Evolutionary conservation across 768 basidiomycete species (phyloP).

Genomic region (Boletellus emodensis): DNA sequence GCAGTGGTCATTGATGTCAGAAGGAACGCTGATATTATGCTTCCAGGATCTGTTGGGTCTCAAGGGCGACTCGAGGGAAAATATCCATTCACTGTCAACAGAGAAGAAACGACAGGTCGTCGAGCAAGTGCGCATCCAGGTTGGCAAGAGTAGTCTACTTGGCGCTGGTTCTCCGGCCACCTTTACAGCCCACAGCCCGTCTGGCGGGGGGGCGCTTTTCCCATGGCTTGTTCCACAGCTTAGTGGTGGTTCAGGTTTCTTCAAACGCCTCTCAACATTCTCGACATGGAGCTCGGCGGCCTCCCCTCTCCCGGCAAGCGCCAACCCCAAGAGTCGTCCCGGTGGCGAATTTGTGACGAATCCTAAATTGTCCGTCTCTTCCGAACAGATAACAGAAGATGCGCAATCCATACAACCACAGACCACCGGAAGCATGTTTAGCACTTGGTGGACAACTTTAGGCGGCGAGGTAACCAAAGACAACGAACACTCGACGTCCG

Average conservation of each 20-base stretch:
- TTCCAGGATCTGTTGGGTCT: conserved; percentile 68
- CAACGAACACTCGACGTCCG: conserved; percentile 43
- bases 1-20: conserved; percentile 13
- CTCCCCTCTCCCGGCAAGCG: conserved; percentile 32
- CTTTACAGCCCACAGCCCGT: conserved; percentile 55
- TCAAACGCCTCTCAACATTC: conserved; percentile 62
- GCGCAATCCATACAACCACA: conserved; percentile 53
- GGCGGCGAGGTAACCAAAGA: conserved; percentile 43
- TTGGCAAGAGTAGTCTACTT: conserved; percentile 30
- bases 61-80: conserved; percentile 62
- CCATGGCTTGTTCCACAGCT: conserved; percentile 70
- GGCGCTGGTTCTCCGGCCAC: conserved; percentile 33
- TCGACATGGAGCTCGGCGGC: conserved; percentile 50
- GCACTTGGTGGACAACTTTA: conserved; percentile 71
- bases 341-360: conserved; percentile 37
- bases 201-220: conserved; percentile 51
- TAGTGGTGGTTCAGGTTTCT: conserved; percentile 65
- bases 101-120: conserved; percentile 68
- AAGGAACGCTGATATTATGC: conserved; percentile 4
- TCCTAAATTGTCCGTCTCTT: conserved; percentile 21
- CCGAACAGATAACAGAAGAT: conserved; percentile 27
- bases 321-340: conserved; percentile 31
- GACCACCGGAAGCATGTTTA: conserved; percentile 71
- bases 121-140: conserved; percentile 44
- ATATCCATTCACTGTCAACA: conserved; percentile 56